Conservation (phyloP, 2,329 filamentous ascomycete genomes). For the Dothistroma septosporum region DNA sequence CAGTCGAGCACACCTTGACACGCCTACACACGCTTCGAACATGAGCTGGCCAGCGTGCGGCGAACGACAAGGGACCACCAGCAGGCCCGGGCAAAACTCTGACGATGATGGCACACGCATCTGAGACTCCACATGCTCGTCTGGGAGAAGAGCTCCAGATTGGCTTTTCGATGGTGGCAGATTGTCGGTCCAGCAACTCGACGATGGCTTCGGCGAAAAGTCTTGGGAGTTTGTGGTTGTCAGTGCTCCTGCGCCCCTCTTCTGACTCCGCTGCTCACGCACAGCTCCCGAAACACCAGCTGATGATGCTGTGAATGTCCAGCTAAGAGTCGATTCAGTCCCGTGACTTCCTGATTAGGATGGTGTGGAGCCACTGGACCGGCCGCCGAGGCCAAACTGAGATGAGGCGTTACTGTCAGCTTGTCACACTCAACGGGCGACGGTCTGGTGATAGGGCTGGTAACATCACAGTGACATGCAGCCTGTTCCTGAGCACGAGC, state of each 20-base stretch:
- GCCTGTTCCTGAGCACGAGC: neutral
- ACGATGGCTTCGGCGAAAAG: neutral
- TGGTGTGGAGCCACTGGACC: neutral
- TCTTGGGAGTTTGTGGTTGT: neutral
- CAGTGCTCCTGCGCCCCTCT: neutral
- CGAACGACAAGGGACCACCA: neutral
- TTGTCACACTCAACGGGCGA: neutral
- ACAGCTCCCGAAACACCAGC: neutral
- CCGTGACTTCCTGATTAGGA: neutral
- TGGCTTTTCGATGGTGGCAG: neutral
- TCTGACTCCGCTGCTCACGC: neutral
- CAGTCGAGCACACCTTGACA: neutral
- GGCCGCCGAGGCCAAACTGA: neutral
- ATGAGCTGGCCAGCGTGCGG: neutral
- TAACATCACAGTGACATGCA: neutral
- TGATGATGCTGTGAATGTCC: neutral
- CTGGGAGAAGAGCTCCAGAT: slow-evolving; percentile 3
- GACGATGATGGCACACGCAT: too few relatives aligned
- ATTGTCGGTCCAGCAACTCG: neutral
- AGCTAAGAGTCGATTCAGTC: neutral
- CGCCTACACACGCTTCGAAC: neutral
- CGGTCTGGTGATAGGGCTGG: neutral
- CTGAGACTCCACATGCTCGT: slow-evolving; percentile 2
- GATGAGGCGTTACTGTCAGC: neutral
- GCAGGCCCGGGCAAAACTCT: neutral